Evolutionary conservation across 345 rosid genomes (phyloP), one percentile per base, ranked within the genome.

Genomic region (Trapa incisa): DNA sequence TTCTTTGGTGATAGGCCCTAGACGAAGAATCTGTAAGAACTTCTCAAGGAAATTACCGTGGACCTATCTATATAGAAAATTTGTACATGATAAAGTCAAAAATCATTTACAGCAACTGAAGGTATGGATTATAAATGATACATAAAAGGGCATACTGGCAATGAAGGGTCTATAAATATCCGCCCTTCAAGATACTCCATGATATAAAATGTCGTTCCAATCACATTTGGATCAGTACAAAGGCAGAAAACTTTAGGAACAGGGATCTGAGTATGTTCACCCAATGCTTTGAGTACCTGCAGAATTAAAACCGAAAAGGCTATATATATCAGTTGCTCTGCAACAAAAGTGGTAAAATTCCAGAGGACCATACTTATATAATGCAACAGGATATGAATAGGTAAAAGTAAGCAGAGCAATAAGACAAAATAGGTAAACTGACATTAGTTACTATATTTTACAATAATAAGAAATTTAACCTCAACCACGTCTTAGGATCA

Each of bases 161-260:
- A 81, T 70, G 73, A 74, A 0, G 89, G 88, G 71, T 94, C 96
- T 8, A 89, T 45, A 70, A 86, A 94, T 57, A 94, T 86, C 33
- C 97, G 84, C 2, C 97, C 99, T 81, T 94, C 95, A 83, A 94
- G 78, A 67, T 76, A 87, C 80, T 94, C 99, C 99, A 94, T 94
- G 70, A 94, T 87, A 81, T 94, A 94, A 79, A 94, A 94, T 15
- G 84, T 79, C 66, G 99, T 89, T 64, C 96, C 99, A 67, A 94
- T 85, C 5, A 94, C 83, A 65, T 69, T 67, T 0, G 85, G 76
- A 76, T 91, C 95, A 35, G 72, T 75, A 74, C 99, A 94, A 64
- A 88, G 79, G 76, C 92, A 91, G 71, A 81, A 87, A 38, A 79
- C 95, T 81, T 80, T 91, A 15, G 97, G 97, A 69, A 91, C 97